Conservation (phyloP, 2,329 filamentous ascomycete species). For the Didymella arachidicola region DNA sequence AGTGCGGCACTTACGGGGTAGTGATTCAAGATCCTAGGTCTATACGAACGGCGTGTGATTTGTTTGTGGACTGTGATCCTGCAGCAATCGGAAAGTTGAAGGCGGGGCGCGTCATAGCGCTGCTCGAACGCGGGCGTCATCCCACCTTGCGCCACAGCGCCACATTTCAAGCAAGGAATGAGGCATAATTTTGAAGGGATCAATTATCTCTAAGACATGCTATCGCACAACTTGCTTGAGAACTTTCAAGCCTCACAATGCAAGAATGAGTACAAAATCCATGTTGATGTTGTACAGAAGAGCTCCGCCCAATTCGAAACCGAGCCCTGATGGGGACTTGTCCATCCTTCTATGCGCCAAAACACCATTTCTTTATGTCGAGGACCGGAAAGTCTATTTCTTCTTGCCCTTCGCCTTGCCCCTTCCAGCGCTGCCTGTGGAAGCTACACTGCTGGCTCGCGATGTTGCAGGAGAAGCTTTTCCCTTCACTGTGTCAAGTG, state of each 20-base stretch:
- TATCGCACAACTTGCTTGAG: neutral
- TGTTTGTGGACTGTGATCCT: neutral
- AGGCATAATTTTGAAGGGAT: neutral
- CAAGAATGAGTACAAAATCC: slow-evolving; percentile 1
- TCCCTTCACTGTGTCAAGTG: slow-evolving; percentile 85
- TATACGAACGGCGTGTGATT: neutral
- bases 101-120: slow-evolving; percentile 23
- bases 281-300: slow-evolving; percentile 14
- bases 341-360: slow-evolving; percentile 17
- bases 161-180: neutral
- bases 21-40: neutral
- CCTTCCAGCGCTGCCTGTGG: slow-evolving; percentile 67
- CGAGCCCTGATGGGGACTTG: neutral
- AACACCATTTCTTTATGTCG: slow-evolving; percentile 24
- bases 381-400: slow-evolving; percentile 43
- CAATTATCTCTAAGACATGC: slow-evolving; percentile 2
- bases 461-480: slow-evolving; percentile 78
- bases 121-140: slow-evolving; percentile 5
- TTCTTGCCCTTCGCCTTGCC: slow-evolving; percentile 61
- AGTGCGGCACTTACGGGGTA: neutral
- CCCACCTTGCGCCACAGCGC: slow-evolving; percentile 6
- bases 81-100: slow-evolving; percentile 15
- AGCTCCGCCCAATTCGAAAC: neutral
- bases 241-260: neutral
- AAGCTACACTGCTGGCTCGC: slow-evolving; percentile 86